Conservation (phyloP, 768 basidiomycete genomes). For the Amanita exitialis region DNA sequence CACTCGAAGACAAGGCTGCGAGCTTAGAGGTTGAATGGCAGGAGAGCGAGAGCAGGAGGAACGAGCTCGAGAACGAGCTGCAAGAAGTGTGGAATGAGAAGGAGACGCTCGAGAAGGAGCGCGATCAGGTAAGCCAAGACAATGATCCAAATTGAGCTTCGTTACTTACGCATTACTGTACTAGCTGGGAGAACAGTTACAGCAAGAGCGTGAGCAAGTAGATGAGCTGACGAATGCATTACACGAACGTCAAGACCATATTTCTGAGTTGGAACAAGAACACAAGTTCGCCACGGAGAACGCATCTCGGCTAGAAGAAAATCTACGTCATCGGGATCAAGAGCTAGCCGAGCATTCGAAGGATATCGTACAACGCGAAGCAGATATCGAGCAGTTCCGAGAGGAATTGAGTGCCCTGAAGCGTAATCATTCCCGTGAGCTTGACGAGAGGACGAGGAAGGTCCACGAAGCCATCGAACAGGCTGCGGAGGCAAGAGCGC, state of each 20-base stretch:
- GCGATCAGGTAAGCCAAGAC: constrained; percentile 31
- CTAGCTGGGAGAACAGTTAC: constrained; percentile 46
- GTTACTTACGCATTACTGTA: neutral
- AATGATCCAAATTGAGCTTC: neutral
- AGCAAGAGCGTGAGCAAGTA: constrained; percentile 40
- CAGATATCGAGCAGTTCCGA: constrained; percentile 41
- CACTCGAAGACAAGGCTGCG: constrained; percentile 30
- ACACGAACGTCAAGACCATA: constrained; percentile 43
- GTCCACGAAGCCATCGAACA: constrained; percentile 37
- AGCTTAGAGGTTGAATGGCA: constrained; percentile 47
- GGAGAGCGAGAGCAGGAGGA: constrained; percentile 43
- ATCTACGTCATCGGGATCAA: constrained; percentile 44
- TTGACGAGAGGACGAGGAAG: constrained; percentile 37
- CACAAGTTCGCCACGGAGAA: constrained; percentile 44
- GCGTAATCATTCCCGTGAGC: constrained; percentile 41
- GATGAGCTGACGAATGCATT: constrained; percentile 36
- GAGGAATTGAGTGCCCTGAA: constrained; percentile 45
- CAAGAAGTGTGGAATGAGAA: constrained; percentile 42
- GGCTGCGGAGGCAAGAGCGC: constrained; percentile 33
- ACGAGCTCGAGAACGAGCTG: constrained; percentile 45
- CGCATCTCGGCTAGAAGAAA: constrained; percentile 44
- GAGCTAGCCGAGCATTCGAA: constrained; percentile 40
- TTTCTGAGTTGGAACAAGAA: constrained; percentile 44
- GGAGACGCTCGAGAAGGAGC: constrained; percentile 47
- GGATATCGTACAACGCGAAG: constrained; percentile 37